Evolutionary conservation across 1,284 basidiomycete genomes (phyloP), one percentile per base, ranked within the genome.

Genomic region (Ustanciosporium gigantosporum): DNA sequence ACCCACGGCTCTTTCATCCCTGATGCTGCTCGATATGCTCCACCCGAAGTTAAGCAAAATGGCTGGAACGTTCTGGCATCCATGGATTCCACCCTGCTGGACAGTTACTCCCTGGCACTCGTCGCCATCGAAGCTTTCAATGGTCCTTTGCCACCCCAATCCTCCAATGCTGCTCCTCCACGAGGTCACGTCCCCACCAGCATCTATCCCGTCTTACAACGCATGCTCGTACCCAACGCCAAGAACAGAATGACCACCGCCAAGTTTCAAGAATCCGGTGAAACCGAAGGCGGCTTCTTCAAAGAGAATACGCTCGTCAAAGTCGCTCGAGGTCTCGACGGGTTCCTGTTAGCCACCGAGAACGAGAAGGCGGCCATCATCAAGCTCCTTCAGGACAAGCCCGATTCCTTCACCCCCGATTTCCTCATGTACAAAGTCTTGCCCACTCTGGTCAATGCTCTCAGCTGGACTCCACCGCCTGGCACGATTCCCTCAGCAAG

Each of bases 1-100:
- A 67, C 52, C 25, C 51, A 64, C 48, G 59, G 69, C 27, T 62
- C 67, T 9, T 47, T 71, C 21, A 42, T 77, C 17, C 76, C 76
- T 14, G 69, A 73, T 27, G 72, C 77, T 5, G 51, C 64, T 3
- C 52, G 55, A 14, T 77, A 74, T 39, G 74, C 85, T 20, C 83
- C 88, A 4, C 94, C 95, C 0, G 95, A 98, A 80, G 88, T 95
- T n/a, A 88, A 87, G 79, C 91, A 89, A 75, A 82, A 81, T 27
- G 92, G 94, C 6, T 97, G 90, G 59, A 49, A 38, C 17, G 34
- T 51, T 0, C 27, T 73, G 22, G 16, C 44, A 3, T 49, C 36
- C 16, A 49, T 56, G 50, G 62, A 66, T 20, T 50, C 66, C 20
- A 50, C 57, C 13, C 25, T 60, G 17, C 32, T 57, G 25, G 74